Evolutionary conservation across 1,284 basidiomycete genomes (phyloP).

Genomic region (Gomphus bonarii): DNA sequence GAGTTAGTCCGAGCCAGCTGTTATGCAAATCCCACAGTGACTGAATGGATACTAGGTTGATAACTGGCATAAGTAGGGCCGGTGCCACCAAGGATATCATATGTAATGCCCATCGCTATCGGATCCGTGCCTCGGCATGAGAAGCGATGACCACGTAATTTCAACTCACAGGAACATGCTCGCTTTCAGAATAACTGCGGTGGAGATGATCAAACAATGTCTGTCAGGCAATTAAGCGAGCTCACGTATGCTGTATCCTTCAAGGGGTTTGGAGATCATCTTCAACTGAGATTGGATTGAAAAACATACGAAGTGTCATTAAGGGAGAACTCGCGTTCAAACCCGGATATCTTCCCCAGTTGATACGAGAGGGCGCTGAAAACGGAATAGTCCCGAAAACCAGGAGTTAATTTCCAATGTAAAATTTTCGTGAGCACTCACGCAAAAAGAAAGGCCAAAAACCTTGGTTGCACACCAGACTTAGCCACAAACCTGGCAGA

Average conservation of each 20-base stretch:
- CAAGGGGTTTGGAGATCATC: background rate
- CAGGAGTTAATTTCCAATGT: background rate
- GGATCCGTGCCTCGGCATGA: background rate
- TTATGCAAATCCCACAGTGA: slow-evolving; percentile 88
- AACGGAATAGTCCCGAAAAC: background rate
- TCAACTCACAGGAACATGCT: slow-evolving; percentile 69
- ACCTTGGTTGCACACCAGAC: slow-evolving; percentile 29
- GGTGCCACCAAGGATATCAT: slow-evolving; percentile 65
- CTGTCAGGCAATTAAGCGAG: background rate
- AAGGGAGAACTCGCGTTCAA: slow-evolving; percentile 76
- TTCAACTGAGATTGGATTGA: background rate
- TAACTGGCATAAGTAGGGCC: slow-evolving; percentile 53
- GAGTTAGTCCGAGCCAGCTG: slow-evolving; percentile 64
- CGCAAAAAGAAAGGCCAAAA: slow-evolving; percentile 60
- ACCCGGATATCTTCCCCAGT: slow-evolving; percentile 68
- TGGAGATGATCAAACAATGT: background rate
- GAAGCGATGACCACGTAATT: background rate
- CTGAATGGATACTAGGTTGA: slow-evolving; percentile 63
- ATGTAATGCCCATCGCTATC: slow-evolving; percentile 46
- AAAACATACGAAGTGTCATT: slow-evolving; percentile 63
- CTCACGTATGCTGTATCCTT: slow-evolving; percentile 6
- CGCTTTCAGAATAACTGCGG: slow-evolving; percentile 43
- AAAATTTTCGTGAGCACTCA: slow-evolving; percentile 28
- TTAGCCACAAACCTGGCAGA: slow-evolving; percentile 5
- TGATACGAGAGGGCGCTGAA: slow-evolving; percentile 58